These are phyloP conservation scores for Leucogyrophana mollusca DNA, from an alignment of 768 basidiomycete species.

Conservation along the genomic window DNA sequence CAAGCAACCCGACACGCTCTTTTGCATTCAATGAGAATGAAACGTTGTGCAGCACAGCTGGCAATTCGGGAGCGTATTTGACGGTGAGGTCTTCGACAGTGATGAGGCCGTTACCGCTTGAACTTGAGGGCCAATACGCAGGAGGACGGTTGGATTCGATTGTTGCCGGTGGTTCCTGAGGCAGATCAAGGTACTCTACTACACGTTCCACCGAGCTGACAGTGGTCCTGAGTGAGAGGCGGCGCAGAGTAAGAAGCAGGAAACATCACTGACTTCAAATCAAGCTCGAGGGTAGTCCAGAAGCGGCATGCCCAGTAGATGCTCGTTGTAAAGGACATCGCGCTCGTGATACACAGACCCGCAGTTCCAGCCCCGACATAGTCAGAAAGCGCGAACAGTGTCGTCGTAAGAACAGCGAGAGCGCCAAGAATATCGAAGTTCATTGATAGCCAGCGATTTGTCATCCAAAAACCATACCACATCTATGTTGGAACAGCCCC, in stretches of 20 bases:
- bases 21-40: slow-evolving; percentile 71
- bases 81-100: slow-evolving; percentile 73
- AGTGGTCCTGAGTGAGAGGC: slow-evolving; percentile 4
- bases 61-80: slow-evolving; percentile 84
- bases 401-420: slow-evolving; percentile 70
- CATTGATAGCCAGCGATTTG: slow-evolving; percentile 80
- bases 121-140: slow-evolving; percentile 89
- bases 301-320: slow-evolving; percentile 52
- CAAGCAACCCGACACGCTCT: slow-evolving; percentile 78
- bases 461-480: slow-evolving; percentile 92
- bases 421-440: slow-evolving; percentile 82
- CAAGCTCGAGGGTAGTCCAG: slow-evolving; percentile 63
- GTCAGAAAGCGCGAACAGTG: slow-evolving; percentile 69
- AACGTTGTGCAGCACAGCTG: slow-evolving; percentile 72
- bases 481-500: too few species aligned
- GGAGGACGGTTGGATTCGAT: slow-evolving; percentile 77
- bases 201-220: slow-evolving; percentile 84
- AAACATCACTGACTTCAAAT: slow-evolving; percentile 65
- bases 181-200: slow-evolving; percentile 86
- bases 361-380: slow-evolving; percentile 60
- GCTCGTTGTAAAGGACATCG: slow-evolving; percentile 56
- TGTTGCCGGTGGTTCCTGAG: slow-evolving; percentile 79
- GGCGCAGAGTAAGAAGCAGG: not conserved
- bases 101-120: slow-evolving; percentile 56
- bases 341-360: slow-evolving; percentile 75